Conservation (phyloP, 2,329 filamentous ascomycete species). For the Phaeoacremonium minimum region DNA sequence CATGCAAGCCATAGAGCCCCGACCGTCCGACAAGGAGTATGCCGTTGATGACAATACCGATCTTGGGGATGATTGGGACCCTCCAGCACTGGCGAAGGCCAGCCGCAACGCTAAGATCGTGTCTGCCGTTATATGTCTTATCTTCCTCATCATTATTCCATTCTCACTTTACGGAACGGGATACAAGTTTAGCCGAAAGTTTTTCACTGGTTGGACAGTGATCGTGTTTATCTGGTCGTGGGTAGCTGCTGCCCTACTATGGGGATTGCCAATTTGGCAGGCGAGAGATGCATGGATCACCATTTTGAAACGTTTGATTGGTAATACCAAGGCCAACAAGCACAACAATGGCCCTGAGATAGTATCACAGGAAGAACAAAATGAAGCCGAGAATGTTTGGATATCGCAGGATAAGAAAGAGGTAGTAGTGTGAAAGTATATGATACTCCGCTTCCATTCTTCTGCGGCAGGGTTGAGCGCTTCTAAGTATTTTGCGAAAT, state of each 20-base stretch:
- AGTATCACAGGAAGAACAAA: too few species aligned
- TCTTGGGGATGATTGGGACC: conserved; percentile 8
- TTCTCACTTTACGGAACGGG: not conserved
- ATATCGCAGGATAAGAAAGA: too few species aligned
- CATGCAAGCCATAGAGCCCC: conserved; percentile 8
- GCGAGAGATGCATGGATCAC: not conserved
- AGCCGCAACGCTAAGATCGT: conserved; percentile 7
- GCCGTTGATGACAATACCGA: conserved; percentile 3
- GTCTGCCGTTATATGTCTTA: conserved; percentile 3
- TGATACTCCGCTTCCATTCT: too few species aligned
- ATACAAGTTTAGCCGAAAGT: conserved; percentile 1
- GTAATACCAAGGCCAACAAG: too few species aligned
- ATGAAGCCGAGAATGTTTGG: too few species aligned
- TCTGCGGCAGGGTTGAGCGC: too few species aligned
- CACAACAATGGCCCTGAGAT: too few species aligned
- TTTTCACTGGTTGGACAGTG: conserved; percentile 1
- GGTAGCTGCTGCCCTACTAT: not conserved
- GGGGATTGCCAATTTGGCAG: not conserved
- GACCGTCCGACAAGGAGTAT: conserved; percentile 7
- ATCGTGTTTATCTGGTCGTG: not conserved
- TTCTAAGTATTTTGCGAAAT: too few species aligned
- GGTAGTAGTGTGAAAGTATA: too few species aligned
- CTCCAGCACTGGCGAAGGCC: conserved; percentile 3
- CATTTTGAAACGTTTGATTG: not conserved
- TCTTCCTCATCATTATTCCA: conserved; percentile 6